These are phyloP conservation scores for Lizonia empirigonia DNA, from an alignment of 2,329 filamentous ascomycete species.

Conservation along the genomic window DNA sequence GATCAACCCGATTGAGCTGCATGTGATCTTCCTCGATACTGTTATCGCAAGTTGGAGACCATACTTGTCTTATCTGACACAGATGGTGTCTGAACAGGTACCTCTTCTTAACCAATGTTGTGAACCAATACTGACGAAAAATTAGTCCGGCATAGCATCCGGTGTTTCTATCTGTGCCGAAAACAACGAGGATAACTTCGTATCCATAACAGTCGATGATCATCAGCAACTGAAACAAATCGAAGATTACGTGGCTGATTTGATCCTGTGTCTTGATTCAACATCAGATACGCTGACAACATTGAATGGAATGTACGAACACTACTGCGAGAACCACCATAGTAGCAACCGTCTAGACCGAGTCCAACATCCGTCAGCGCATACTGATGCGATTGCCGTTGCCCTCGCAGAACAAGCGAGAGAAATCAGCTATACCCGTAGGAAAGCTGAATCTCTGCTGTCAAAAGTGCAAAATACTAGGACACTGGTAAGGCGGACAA, in stretches of 20 bases:
- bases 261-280: conserved; percentile 27
- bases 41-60: conserved; percentile 27
- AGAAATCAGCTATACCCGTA: neutral
- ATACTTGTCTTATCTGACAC: conserved; percentile 21
- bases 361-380: neutral
- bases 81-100: conserved; percentile 4
- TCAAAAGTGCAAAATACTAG: conserved; percentile 4
- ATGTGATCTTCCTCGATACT: conserved; percentile 27
- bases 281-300: conserved; percentile 25
- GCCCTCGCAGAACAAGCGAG: neutral
- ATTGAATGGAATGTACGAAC: neutral
- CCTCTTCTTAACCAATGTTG: too few species aligned
- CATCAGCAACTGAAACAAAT: conserved; percentile 29
- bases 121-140: neutral
- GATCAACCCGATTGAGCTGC: conserved; percentile 33
- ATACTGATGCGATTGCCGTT: neutral
- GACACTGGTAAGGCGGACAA: neutral
- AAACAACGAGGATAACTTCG: conserved; percentile 10
- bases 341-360: neutral
- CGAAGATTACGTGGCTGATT: conserved; percentile 26
- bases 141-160: neutral
- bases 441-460: neutral
- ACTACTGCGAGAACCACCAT: neutral
- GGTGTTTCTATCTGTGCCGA: neutral
- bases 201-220: conserved; percentile 23